phyloP scores from a whole-genome alignment of 169 alveolate genomes.

The Neospora caninum region DNA sequence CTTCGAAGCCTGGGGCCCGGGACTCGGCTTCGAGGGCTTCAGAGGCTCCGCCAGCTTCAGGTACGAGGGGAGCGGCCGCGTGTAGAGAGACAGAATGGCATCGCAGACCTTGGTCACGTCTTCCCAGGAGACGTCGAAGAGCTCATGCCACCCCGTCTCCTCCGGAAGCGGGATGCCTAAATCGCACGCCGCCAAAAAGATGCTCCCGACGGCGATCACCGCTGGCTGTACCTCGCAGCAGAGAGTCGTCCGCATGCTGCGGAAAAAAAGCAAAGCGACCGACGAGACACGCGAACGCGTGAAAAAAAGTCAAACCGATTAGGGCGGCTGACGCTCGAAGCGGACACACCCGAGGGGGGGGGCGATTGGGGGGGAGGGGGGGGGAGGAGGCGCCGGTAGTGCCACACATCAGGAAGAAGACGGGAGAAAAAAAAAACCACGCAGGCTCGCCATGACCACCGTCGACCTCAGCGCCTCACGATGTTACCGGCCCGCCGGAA shows the following conservation, averaged over 20 bases:
- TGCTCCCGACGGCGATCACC: conserved; percentile 79
- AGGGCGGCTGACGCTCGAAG: neutral
- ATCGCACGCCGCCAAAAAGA: conserved; percentile 78
- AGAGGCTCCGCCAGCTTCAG: conserved; percentile 55
- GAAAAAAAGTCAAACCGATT: neutral
- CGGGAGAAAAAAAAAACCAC: too few relatives aligned
- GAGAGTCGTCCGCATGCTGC: conserved; percentile 79
- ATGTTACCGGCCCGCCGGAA: too few relatives aligned
- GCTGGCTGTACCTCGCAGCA: conserved; percentile 82
- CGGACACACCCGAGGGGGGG: too few relatives aligned
- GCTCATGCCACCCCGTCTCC: conserved; percentile 78
- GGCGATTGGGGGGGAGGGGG: too few relatives aligned
- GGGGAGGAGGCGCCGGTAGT: too few relatives aligned
- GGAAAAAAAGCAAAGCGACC: neutral
- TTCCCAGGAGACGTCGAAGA: conserved; percentile 79
- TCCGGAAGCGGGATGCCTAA: conserved; percentile 74
- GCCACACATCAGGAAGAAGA: too few relatives aligned
- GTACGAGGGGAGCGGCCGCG: conserved; percentile 53
- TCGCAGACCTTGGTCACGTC: conserved; percentile 77
- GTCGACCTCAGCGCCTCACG: too few relatives aligned
- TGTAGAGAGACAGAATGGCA: conserved; percentile 74
- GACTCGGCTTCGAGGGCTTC: neutral
- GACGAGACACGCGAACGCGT: neutral
- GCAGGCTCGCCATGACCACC: too few relatives aligned
- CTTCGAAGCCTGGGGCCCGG: neutral